Evolutionary conservation across 1,284 basidiomycete genomes (phyloP), one percentile per base, ranked within the genome.

Genomic region (Ganoderma sp.): DNA sequence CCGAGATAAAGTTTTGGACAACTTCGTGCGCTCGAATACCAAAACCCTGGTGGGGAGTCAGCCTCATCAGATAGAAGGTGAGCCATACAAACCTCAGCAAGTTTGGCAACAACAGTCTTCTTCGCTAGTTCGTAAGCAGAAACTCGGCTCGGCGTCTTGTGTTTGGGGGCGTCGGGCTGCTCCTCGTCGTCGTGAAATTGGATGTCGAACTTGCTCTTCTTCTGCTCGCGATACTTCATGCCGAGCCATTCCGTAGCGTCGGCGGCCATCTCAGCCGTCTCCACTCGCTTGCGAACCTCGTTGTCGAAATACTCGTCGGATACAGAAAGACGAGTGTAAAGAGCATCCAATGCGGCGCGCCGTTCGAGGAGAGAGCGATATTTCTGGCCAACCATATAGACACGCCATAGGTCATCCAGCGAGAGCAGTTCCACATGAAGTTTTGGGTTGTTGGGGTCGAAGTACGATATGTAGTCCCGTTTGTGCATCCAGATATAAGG

Each of bases 401-500:
- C 90, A 25, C 90, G 87, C 97, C 97, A 99, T 9, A 98, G 79
- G 75, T 98, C 95, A 64, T 89, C 84, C 67, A 92, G 83, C 70
- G 82, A 87, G 66, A 99, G 85, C 45, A 97, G 88, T 71, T 94
- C 90, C 32, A 87, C 78, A 41, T 87, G 87, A 25, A 78, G 77
- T 61, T 79, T 83, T 66, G 85, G 84, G 68, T 89, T 87, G 52
- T 82, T 79, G 63, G 85, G 82, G 73, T 93, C 90, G 78, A 94
- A 92, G 78, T 91, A 88, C 56, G 90, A 90, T 75, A 97, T 90
- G 76, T 94, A 92, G 78, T 99, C 98, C 61, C 94, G 89, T 76
- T 95, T 94, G 83, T 99, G 95, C 37, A 91, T 90, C 90, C 93
- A 98, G 71, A 99, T 90, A 79, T 96, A 98, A 0, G 98, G 96